phyloP scores from a whole-genome alignment of 1,139 yeast species.

The Taiozyma sp. region DNA sequence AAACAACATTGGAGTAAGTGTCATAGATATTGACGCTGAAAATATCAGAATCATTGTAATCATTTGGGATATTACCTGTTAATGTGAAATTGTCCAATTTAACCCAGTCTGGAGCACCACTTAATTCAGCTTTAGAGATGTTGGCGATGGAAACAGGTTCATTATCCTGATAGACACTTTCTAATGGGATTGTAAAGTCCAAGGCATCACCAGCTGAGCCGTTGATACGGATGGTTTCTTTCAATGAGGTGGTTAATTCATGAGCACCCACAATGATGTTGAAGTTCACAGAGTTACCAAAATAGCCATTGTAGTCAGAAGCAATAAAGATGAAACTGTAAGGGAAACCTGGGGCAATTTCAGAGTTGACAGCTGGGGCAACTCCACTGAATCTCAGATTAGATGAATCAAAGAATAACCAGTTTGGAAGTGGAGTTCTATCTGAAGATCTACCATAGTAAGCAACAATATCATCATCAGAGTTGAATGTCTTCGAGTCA shows the following conservation, averaged over 20 bases:
- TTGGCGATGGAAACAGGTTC: slow-evolving; percentile 39
- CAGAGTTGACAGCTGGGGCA: slow-evolving; percentile 81
- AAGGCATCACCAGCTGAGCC: slow-evolving; percentile 60
- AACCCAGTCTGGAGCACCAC: slow-evolving; percentile 59
- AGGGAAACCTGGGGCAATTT: slow-evolving; percentile 77
- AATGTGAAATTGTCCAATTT: slow-evolving; percentile 39
- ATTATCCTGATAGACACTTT: slow-evolving; percentile 57
- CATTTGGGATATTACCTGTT: slow-evolving; percentile 53
- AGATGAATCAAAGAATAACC: slow-evolving; percentile 68
- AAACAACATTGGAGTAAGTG: slow-evolving; percentile 56
- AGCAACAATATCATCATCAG: slow-evolving; percentile 46
- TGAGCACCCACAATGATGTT: slow-evolving; percentile 84
- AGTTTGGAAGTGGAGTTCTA: slow-evolving; percentile 84
- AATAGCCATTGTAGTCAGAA: slow-evolving; percentile 68
- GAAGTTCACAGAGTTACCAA: slow-evolving; percentile 69
- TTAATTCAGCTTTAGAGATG: slow-evolving; percentile 45
- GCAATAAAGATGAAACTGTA: slow-evolving; percentile 76
- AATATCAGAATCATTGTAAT: slow-evolving; percentile 33
- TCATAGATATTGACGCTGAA: slow-evolving; percentile 60
- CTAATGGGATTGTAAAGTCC: slow-evolving; percentile 53
- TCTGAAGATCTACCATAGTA: slow-evolving; percentile 81
- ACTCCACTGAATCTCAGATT: slow-evolving; percentile 74
- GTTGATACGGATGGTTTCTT: slow-evolving; percentile 46
- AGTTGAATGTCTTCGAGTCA: slow-evolving; percentile 48
- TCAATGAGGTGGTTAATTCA: slow-evolving; percentile 54